A percentile compares a stretch with the other conserved stretches of the same genome.
These are phyloP conservation scores for Casaregolazyma suthepensis DNA, from an alignment of 1,139 yeast species.

Conservation along the genomic window DNA sequence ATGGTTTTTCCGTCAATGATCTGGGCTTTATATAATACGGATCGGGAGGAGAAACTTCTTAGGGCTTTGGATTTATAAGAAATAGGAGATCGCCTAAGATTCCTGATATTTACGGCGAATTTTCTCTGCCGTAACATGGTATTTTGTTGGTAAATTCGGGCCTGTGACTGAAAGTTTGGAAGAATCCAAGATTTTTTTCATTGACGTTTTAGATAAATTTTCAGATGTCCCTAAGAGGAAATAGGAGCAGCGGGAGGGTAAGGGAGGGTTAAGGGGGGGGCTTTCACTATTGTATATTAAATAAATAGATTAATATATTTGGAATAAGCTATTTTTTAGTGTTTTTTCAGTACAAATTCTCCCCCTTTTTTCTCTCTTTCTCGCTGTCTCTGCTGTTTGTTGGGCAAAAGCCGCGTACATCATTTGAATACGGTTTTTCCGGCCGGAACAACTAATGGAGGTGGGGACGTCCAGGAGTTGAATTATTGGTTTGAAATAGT, in stretches of 20 bases:
- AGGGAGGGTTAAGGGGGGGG: neutral
- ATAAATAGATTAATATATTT: neutral
- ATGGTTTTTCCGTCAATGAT: conserved; percentile 67
- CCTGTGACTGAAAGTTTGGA: neutral
- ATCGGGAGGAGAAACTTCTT: conserved; percentile 10
- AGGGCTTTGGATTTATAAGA: neutral
- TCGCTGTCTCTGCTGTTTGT: too few relatives aligned
- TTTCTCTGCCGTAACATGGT: neutral
- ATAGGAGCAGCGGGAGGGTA: neutral
- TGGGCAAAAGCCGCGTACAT: too few relatives aligned
- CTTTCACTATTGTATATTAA: neutral
- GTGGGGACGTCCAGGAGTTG: too few relatives aligned
- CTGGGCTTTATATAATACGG: conserved; percentile 24
- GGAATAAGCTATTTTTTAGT: too few relatives aligned
- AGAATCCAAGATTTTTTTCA: neutral
- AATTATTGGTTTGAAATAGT: too few relatives aligned
- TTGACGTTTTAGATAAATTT: neutral
- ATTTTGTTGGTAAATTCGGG: too few relatives aligned
- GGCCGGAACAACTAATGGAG: too few relatives aligned
- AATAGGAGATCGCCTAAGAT: neutral
- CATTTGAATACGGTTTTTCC: too few relatives aligned
- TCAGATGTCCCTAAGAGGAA: neutral
- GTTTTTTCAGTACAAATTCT: too few relatives aligned
- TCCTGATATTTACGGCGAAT: neutral
- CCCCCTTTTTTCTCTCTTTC: too few relatives aligned